Conservation (phyloP, 2,329 filamentous ascomycete genomes). For the Albifimbria verrucaria region DNA sequence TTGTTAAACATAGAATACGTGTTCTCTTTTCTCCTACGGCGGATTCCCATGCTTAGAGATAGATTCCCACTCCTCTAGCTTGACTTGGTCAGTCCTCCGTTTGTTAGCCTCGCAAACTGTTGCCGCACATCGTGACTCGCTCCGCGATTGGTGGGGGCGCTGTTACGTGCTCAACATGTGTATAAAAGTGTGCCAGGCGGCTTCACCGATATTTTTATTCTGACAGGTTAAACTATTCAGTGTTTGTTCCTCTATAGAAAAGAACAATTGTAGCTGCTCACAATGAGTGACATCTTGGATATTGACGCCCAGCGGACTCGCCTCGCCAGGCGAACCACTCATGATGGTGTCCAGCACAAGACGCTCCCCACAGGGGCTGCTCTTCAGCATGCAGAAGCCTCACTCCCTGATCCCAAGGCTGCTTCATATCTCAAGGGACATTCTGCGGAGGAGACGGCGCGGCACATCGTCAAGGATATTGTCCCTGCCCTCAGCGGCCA, state of each 20-base stretch:
- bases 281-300: constrained; percentile 23
- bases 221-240: too few species aligned
- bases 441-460: constrained; percentile 23
- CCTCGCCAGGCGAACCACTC: constrained; percentile 14
- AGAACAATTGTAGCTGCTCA: neutral
- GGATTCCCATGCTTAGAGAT: too few species aligned
- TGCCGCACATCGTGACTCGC: constrained; percentile 2
- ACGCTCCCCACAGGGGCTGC: constrained; percentile 35
- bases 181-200: too few species aligned
- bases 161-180: too few species aligned
- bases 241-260: too few species aligned
- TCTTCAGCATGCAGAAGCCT: constrained; percentile 34
- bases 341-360: neutral
- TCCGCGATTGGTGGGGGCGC: neutral
- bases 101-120: constrained; percentile 13
- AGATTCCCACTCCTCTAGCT: too few species aligned
- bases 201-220: too few species aligned
- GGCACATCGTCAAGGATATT: constrained; percentile 44
- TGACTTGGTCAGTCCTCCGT: too few species aligned
- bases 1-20: too few species aligned
- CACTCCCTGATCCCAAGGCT: constrained; percentile 32
- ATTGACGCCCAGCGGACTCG: constrained; percentile 18
- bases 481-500: constrained; percentile 63
- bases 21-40: too few species aligned
- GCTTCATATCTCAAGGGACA: constrained; percentile 28